phyloP scores from a whole-genome alignment of 78 protist genomes.

The Reticulomyxa filosa region DNA sequence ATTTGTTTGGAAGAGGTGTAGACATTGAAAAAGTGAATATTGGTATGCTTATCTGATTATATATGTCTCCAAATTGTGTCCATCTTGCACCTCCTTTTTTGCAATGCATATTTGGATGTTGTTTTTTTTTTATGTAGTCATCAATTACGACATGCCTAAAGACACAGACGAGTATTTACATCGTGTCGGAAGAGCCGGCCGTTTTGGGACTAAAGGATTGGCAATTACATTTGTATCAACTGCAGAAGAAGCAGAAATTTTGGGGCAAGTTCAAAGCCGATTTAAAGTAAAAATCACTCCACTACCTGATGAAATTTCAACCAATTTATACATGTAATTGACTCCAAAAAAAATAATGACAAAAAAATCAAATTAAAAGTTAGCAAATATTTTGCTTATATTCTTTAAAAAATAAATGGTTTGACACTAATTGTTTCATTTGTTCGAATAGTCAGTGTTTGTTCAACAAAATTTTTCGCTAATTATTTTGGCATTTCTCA shows the following conservation, averaged over 20 bases:
- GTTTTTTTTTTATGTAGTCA: too few relatives aligned
- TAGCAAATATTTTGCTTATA: too few relatives aligned
- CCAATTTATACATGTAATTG: too few relatives aligned
- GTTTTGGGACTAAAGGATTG: conserved; percentile 97
- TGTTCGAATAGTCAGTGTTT: too few relatives aligned
- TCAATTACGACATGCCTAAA: conserved; percentile 97
- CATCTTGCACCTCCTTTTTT: background rate
- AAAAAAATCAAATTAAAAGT: too few relatives aligned
- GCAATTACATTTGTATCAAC: conserved; percentile 84
- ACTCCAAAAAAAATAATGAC: too few relatives aligned
- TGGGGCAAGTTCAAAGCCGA: conserved; percentile 69
- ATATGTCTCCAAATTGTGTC: background rate
- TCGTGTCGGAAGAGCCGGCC: conserved; percentile 91
- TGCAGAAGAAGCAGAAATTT: conserved; percentile 38
- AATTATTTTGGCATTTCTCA: too few relatives aligned
- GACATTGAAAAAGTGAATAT: conserved; percentile 83
- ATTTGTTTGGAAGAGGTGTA: conserved; percentile 92
- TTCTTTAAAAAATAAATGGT: too few relatives aligned
- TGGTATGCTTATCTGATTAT: conserved; percentile 1
- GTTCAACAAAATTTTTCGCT: too few relatives aligned
- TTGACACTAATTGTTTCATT: too few relatives aligned
- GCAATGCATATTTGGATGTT: background rate
- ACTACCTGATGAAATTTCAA: background rate
- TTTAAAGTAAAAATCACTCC: conserved; percentile 35
- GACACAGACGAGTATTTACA: background rate